These are phyloP conservation scores for Arachis stenosperma DNA, from an alignment of 306 rosid species.

Conservation along the genomic window DNA sequence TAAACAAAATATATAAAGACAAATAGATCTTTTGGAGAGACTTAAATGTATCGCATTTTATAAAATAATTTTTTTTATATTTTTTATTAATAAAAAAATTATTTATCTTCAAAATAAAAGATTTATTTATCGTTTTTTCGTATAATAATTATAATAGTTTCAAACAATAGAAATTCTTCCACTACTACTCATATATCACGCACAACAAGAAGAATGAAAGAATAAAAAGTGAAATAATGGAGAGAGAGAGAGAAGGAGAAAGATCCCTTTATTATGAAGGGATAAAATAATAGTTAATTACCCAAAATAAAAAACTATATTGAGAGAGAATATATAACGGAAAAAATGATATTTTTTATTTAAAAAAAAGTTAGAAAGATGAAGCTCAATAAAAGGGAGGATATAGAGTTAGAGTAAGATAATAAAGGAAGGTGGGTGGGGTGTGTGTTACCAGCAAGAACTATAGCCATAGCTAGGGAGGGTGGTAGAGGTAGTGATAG, in stretches of 20 bases:
- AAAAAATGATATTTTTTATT: background rate
- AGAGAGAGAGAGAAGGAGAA: background rate
- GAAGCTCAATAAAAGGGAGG: constrained; percentile 54
- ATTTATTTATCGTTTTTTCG: no score
- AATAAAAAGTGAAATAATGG: constrained; percentile 19
- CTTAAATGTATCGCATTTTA: no score
- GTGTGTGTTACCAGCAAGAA: constrained; percentile 10
- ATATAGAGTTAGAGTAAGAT: constrained; percentile 47
- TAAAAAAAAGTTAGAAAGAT: constrained; percentile 40
- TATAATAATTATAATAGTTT: no score
- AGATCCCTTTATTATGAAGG: background rate
- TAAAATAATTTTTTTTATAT: no score
- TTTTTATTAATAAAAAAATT: no score
- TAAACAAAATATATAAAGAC: no score
- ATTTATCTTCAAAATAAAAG: no score
- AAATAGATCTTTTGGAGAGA: no score
- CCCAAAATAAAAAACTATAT: background rate
- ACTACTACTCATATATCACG: constrained; percentile 10
- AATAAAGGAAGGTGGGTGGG: constrained; percentile 34
- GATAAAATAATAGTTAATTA: constrained; percentile 23
- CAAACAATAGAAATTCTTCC: background rate
- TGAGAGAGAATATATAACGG: background rate
- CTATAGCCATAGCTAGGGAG: no score
- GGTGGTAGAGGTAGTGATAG: no score
- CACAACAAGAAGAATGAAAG: constrained; percentile 22